Conservation (phyloP, 2,329 filamentous ascomycete genomes). For the Aschersonia sp. region DNA sequence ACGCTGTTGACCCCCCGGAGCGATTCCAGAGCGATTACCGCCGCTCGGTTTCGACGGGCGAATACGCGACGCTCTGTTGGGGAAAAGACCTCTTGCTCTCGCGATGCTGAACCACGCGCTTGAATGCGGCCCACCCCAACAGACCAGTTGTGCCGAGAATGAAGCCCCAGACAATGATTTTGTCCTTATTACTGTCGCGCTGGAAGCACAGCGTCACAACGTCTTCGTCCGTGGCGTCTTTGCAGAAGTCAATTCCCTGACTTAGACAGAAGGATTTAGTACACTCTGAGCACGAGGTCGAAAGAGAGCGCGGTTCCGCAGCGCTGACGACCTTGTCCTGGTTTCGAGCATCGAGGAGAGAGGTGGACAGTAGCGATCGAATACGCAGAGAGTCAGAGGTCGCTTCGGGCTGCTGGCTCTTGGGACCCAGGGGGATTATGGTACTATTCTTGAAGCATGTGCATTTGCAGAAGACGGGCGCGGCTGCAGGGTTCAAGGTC, state of each 20-base stretch:
- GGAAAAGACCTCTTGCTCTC: constrained; percentile 15
- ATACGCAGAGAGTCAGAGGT: constrained; percentile 10
- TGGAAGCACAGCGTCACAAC: constrained; percentile 51
- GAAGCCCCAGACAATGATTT: constrained; percentile 52
- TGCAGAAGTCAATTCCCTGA: constrained; percentile 48
- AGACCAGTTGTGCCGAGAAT: constrained; percentile 43
- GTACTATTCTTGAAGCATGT: constrained; percentile 58
- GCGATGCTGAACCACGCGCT: constrained; percentile 29
- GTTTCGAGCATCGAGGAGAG: not conserved
- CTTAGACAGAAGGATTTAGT: constrained; percentile 50
- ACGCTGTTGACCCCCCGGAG: no score
- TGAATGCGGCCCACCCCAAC: constrained; percentile 43
- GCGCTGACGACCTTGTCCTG: not conserved
- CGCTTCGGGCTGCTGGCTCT: constrained; percentile 15
- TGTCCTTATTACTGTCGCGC: constrained; percentile 52
- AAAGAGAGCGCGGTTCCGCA: constrained; percentile 18
- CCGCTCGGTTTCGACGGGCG: constrained; percentile 6
- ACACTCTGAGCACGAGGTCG: constrained; percentile 42
- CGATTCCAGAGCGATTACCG: not conserved
- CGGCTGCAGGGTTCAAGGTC: constrained; percentile 24
- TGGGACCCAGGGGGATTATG: constrained; percentile 45
- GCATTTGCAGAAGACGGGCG: constrained; percentile 55
- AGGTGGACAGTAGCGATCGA: constrained; percentile 9
- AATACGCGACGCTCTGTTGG: constrained; percentile 14
- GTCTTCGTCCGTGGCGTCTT: constrained; percentile 45